phyloP scores from a whole-genome alignment of 2,329 filamentous ascomycete genomes.

The Pseudogymnoascus sp. region DNA sequence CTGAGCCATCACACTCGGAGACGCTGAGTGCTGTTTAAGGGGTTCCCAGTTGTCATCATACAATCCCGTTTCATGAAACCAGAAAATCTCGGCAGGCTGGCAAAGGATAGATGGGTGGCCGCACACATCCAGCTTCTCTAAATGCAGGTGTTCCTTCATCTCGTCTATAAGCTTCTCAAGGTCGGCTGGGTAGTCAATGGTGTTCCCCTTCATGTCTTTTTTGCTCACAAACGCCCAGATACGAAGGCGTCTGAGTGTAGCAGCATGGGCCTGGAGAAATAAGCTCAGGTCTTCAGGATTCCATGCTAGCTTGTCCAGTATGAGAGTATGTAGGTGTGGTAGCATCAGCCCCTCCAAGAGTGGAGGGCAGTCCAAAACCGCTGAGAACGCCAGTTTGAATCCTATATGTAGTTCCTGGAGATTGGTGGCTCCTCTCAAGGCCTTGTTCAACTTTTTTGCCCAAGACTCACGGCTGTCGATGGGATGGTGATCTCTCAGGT shows the following conservation, averaged over 20 bases:
- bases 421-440: neutral
- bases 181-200: neutral
- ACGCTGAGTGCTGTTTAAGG: neutral
- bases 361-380: neutral
- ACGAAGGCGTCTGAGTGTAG: neutral
- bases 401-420: neutral
- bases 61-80: neutral
- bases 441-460: neutral
- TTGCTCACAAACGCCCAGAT: neutral
- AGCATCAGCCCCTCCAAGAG: neutral
- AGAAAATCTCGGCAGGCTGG: slow-evolving; percentile 2
- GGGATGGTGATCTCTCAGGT: neutral
- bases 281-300: neutral
- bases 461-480: neutral
- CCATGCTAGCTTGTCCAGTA: neutral
- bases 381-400: neutral
- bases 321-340: neutral
- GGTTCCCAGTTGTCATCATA: slow-evolving; percentile 2
- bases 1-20: neutral
- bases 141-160: slow-evolving; percentile 1
- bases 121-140: slow-evolving; percentile 1
- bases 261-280: neutral
- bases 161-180: neutral
- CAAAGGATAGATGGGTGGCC: neutral
- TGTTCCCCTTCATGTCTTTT: neutral